phyloP scores from a whole-genome alignment of 345 rosid genomes.

The Rhodomyrtus tomentosa region DNA sequence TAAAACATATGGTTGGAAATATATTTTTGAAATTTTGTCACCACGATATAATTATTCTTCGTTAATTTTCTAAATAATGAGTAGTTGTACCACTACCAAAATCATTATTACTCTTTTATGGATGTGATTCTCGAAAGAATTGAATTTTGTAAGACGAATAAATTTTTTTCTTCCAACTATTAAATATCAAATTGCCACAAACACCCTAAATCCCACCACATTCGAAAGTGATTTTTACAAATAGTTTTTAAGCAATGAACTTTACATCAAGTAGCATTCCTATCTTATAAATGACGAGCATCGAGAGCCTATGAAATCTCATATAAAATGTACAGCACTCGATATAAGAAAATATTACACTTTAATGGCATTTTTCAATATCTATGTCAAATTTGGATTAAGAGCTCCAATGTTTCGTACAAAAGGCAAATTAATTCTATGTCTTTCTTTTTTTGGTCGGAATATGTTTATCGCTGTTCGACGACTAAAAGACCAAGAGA shows the following conservation, averaged over 20 bases:
- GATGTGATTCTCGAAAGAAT: background rate
- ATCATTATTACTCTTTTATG: too few species aligned
- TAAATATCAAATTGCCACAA: background rate
- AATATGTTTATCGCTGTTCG: too few species aligned
- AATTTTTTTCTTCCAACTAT: background rate
- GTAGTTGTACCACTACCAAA: too few species aligned
- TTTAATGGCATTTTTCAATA: background rate
- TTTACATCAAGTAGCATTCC: background rate
- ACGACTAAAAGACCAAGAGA: background rate
- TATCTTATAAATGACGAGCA: background rate
- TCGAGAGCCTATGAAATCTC: rapidly evolving
- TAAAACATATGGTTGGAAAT: too few species aligned
- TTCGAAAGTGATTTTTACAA: background rate
- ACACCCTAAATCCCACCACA: background rate
- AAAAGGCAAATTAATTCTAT: background rate
- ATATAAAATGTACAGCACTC: background rate
- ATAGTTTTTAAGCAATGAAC: background rate
- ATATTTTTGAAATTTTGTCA: too few species aligned
- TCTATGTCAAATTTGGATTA: background rate
- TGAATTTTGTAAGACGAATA: background rate
- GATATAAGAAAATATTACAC: background rate
- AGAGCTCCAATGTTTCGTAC: background rate
- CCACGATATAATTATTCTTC: too few species aligned
- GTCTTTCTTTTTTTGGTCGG: too few species aligned
- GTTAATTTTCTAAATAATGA: too few species aligned